Percentiles rank a stretch among this genome's conserved stretches.
Conservation (phyloP, 768 basidiomycete genomes). For the Mycena albidolilacea region DNA sequence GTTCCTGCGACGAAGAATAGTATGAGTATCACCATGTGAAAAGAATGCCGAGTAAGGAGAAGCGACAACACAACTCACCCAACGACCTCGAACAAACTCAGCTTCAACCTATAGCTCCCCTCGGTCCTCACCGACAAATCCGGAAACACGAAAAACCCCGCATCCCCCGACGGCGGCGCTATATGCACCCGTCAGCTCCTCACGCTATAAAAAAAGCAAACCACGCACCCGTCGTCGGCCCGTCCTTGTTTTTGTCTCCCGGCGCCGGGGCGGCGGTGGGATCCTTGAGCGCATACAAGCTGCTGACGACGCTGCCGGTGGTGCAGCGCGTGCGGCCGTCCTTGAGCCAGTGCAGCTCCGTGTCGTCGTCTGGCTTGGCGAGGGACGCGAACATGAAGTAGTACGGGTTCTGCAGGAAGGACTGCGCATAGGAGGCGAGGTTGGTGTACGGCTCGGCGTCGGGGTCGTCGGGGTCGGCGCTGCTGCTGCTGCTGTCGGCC, state of each 20-base stretch:
- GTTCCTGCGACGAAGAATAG: slow-evolving; percentile 61
- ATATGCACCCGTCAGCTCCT: not conserved
- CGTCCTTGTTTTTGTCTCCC: slow-evolving; percentile 58
- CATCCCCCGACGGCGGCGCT: slow-evolving; percentile 62
- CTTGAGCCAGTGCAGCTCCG: slow-evolving; percentile 89
- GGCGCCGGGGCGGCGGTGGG: slow-evolving; percentile 43
- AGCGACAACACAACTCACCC: slow-evolving; percentile 66
- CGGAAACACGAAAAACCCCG: slow-evolving; percentile 97
- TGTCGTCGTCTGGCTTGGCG: slow-evolving; percentile 90
- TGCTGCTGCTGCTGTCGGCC: slow-evolving; percentile 36
- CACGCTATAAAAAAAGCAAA: not conserved
- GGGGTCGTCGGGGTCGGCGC: slow-evolving; percentile 36
- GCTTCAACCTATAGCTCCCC: slow-evolving; percentile 85
- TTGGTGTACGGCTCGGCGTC: slow-evolving; percentile 48
- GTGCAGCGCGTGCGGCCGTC: slow-evolving; percentile 94
- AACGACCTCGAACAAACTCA: slow-evolving; percentile 90
- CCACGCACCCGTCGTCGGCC: slow-evolving; percentile 37
- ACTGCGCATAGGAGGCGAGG: slow-evolving; percentile 63
- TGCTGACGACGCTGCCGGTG: slow-evolving; percentile 91
- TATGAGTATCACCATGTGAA: not conserved
- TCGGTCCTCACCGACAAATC: slow-evolving; percentile 94
- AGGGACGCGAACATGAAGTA: slow-evolving; percentile 97
- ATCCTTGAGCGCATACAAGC: slow-evolving; percentile 92
- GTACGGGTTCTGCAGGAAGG: slow-evolving; percentile 91
- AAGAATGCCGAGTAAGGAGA: not conserved